phyloP scores from a whole-genome alignment of 495 filamentous ascomycete species.

The Neohortaea acidophila region DNA sequence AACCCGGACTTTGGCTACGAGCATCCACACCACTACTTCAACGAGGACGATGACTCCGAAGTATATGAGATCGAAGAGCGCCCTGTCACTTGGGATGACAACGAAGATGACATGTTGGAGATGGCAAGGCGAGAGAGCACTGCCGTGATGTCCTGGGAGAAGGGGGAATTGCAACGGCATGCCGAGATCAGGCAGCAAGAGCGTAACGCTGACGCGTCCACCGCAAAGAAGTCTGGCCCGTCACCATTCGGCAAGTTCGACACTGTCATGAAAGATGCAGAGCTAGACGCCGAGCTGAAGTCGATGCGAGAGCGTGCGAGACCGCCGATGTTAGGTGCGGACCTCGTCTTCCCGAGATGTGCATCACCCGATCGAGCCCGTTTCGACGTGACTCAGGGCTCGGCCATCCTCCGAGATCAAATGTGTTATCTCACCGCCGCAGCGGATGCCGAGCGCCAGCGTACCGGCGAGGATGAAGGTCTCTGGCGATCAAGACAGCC shows the following conservation, averaged over 20 bases:
- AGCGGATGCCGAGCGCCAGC: slow-evolving; percentile 11
- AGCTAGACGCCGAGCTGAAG: slow-evolving; percentile 32
- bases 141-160: slow-evolving; percentile 28
- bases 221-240: slow-evolving; percentile 9
- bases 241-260: slow-evolving; percentile 31
- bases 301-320: slow-evolving; percentile 38
- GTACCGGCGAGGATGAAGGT: slow-evolving; percentile 16
- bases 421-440: slow-evolving; percentile 35
- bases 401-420: slow-evolving; percentile 26
- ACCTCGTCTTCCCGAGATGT: slow-evolving; percentile 62
- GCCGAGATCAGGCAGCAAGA: slow-evolving; percentile 27
- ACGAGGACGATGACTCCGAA: slow-evolving; percentile 32
- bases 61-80: slow-evolving; percentile 19
- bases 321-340: slow-evolving; percentile 73
- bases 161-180: slow-evolving; percentile 31
- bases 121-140: slow-evolving; percentile 18
- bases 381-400: slow-evolving; percentile 45
- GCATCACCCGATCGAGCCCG: slow-evolving; percentile 64
- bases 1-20: slow-evolving; percentile 46
- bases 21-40: slow-evolving; percentile 45
- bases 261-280: neutral
- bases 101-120: slow-evolving; percentile 20
- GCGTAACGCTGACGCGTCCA: slow-evolving; percentile 16
- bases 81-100: slow-evolving; percentile 16
- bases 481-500: slow-evolving; percentile 19